Percentiles rank a stretch among this genome's conserved stretches.
Evolutionary conservation across 139 green algal genomes (phyloP).

Genomic region (Auxenochlorella pyrenoidosa): DNA sequence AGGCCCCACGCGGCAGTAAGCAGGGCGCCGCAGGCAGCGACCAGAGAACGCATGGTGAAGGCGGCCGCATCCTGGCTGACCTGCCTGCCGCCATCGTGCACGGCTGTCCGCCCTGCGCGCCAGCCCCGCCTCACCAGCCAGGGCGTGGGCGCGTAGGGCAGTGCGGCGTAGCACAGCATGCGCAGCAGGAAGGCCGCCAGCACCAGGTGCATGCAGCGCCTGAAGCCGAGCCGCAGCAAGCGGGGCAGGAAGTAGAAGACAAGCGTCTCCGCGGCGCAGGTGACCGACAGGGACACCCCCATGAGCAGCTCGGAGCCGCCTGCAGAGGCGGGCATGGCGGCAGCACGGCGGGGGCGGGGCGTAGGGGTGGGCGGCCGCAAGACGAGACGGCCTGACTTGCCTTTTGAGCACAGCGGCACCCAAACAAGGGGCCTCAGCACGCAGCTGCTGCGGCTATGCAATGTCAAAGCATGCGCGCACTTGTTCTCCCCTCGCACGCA

Average conservation of each 20-base stretch:
- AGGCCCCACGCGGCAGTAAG: too few species aligned
- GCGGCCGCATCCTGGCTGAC: too few species aligned
- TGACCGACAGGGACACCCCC: conserved; percentile 46
- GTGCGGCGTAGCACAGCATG: conserved; percentile 38
- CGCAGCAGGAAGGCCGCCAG: conserved; percentile 52
- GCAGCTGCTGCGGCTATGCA: too few species aligned
- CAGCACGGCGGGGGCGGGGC: neutral
- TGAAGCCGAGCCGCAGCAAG: conserved; percentile 42
- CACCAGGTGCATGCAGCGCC: conserved; percentile 45
- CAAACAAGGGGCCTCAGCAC: too few species aligned
- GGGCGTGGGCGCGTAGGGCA: conserved; percentile 30
- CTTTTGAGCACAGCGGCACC: too few species aligned
- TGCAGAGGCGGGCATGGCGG: neutral
- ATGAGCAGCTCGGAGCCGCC: conserved; percentile 47
- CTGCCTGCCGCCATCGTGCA: too few species aligned
- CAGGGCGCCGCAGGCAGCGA: too few species aligned
- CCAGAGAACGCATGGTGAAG: too few species aligned
- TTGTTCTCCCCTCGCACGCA: too few species aligned
- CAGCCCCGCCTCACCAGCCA: conserved; percentile 31
- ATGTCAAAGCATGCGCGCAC: too few species aligned
- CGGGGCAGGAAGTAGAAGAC: conserved; percentile 45
- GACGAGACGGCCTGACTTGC: too few species aligned
- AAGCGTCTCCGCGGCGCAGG: conserved; percentile 43
- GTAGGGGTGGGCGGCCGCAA: neutral
- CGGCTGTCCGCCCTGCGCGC: neutral